phyloP scores from a whole-genome alignment of 352 stramenopile species.

The Phytophthora cajani region DNA sequence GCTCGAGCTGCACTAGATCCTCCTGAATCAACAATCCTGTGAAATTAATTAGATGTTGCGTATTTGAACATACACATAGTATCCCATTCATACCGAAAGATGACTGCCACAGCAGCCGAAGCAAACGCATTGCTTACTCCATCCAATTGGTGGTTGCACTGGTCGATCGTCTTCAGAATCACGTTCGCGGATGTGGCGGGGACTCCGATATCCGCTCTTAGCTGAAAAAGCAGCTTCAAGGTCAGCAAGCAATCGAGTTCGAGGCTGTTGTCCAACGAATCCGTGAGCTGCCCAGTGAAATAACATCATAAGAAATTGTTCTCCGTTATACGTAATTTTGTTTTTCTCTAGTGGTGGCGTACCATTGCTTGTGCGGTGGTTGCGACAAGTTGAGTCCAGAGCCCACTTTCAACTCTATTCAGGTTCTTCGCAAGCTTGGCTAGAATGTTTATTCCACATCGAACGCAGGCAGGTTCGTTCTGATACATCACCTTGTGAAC shows the following conservation, averaged over 20 bases:
- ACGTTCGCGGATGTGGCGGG: slow-evolving; percentile 27
- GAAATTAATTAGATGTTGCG: neutral
- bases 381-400: slow-evolving; percentile 25
- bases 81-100: slow-evolving; percentile 26
- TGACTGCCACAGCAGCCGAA: slow-evolving; percentile 16
- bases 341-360: neutral
- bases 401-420: slow-evolving; percentile 9
- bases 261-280: slow-evolving; percentile 17
- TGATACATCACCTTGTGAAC: slow-evolving; percentile 30
- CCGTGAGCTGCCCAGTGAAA: slow-evolving; percentile 27
- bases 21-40: slow-evolving; percentile 10
- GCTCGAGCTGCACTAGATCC: slow-evolving; percentile 9
- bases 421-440: slow-evolving; percentile 15
- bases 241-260: slow-evolving; percentile 30
- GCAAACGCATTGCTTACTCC: slow-evolving; percentile 14
- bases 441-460: slow-evolving; percentile 23
- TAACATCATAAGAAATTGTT: neutral
- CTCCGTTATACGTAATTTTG: neutral
- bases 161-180: slow-evolving; percentile 35
- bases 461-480: slow-evolving; percentile 28
- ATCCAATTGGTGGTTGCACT: slow-evolving; percentile 15
- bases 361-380: slow-evolving; percentile 40
- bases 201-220: slow-evolving; percentile 13
- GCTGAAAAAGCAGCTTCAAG: slow-evolving; percentile 31
- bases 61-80: neutral